These are phyloP conservation scores for Phytopythium helicoides DNA, from an alignment of 352 stramenopile species.

Conservation along the genomic window DNA sequence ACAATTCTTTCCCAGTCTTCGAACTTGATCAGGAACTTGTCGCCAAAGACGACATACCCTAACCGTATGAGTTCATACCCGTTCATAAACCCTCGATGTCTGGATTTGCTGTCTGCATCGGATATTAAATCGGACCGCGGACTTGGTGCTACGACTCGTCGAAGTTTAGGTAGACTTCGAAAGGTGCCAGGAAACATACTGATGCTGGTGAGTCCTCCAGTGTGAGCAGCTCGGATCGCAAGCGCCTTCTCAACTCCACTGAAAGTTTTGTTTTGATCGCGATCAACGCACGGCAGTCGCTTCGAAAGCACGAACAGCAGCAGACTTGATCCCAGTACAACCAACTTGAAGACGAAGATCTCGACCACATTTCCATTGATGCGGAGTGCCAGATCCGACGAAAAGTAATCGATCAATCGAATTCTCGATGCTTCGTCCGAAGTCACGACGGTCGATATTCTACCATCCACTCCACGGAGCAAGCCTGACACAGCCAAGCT, in stretches of 20 bases:
- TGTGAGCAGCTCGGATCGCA: conserved; percentile 1
- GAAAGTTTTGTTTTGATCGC: not conserved
- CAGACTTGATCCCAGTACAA: conserved; percentile 12
- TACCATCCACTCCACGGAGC: conserved; percentile 15
- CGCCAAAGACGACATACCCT: conserved; percentile 8
- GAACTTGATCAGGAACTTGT: too few relatives aligned
- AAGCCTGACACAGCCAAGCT: conserved; percentile 4
- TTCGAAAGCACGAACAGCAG: conserved; percentile 5
- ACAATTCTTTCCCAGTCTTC: conserved; percentile 8
- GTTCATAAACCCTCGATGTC: conserved; percentile 5
- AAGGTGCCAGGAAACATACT: not conserved
- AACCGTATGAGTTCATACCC: conserved; percentile 15
- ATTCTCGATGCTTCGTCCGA: conserved; percentile 7
- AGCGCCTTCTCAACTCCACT: conserved; percentile 3
- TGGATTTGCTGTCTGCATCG: too few relatives aligned
- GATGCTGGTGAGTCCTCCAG: conserved; percentile 6
- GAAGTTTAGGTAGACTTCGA: not conserved
- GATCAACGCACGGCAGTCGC: not conserved
- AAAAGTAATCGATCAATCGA: conserved; percentile 13
- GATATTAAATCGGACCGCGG: too few relatives aligned
- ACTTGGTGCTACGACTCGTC: not conserved
- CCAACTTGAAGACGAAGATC: too few relatives aligned
- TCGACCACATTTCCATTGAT: conserved; percentile 14
- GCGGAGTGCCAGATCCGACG: conserved; percentile 9
- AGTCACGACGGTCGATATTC: conserved; percentile 8